phyloP scores from a whole-genome alignment of 129 eudicot genomes.

The Apium graveolens region DNA sequence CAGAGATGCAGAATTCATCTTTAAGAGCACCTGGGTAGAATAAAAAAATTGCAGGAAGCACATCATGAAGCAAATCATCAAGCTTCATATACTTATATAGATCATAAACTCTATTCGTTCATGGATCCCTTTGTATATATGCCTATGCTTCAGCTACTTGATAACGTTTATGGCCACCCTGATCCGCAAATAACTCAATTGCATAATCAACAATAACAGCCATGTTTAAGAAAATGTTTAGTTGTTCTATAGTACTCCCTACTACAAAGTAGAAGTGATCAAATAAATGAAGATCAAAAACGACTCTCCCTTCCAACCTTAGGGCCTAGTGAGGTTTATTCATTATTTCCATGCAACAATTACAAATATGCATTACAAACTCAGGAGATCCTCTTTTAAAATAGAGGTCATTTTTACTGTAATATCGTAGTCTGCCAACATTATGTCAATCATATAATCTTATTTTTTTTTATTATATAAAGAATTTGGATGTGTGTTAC shows the following conservation, averaged over 20 bases:
- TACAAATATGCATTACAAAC: not conserved
- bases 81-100: not conserved
- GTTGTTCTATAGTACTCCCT: not conserved
- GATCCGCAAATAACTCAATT: not conserved
- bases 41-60: slow-evolving; percentile 8
- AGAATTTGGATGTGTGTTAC: not conserved
- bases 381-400: not conserved
- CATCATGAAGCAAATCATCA: not conserved
- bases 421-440: not conserved
- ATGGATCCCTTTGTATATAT: not conserved
- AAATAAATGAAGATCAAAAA: not conserved
- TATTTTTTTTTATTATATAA: not conserved
- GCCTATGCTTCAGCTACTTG: not conserved
- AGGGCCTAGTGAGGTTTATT: not conserved
- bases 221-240: not conserved
- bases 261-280: not conserved
- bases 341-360: not conserved
- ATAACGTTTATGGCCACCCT: not conserved
- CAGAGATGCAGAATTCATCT: slow-evolving; percentile 58
- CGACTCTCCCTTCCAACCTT: not conserved
- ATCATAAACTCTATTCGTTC: not conserved
- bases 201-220: not conserved
- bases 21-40: slow-evolving; percentile 36
- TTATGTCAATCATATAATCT: not conserved
- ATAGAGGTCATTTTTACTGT: not conserved